Percentiles rank a stretch among this genome's conserved stretches.
phyloP scores from a whole-genome alignment of 208 protist species.

The Trypanosoma brucei region DNA sequence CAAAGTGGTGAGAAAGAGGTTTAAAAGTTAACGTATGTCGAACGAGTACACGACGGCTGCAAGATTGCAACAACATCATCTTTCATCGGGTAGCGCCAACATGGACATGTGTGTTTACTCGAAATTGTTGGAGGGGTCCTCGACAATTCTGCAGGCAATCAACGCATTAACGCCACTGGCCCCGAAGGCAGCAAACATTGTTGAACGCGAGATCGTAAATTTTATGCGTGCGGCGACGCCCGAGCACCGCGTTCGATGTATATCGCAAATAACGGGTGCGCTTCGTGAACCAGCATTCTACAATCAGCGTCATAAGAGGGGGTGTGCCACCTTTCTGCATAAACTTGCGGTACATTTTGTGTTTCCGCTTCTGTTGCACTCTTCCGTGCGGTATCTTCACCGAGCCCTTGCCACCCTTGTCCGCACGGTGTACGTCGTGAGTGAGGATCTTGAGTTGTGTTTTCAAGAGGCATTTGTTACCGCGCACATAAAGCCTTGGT shows the following conservation, averaged over 20 bases:
- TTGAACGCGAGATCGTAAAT: slow-evolving; percentile 36
- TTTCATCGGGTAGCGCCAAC: neutral
- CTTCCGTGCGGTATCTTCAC: slow-evolving; percentile 78
- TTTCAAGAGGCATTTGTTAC: slow-evolving; percentile 29
- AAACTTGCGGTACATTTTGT: slow-evolving; percentile 45
- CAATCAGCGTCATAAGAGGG: slow-evolving; percentile 14
- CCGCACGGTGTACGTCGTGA: slow-evolving; percentile 31
- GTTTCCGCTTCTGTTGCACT: slow-evolving; percentile 72
- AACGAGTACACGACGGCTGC: slow-evolving; percentile 20
- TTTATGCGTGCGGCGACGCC: slow-evolving; percentile 48
- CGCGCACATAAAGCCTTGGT: slow-evolving; percentile 13
- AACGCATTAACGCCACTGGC: neutral
- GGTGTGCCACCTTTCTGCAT: slow-evolving; percentile 24
- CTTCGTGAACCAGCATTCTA: slow-evolving; percentile 37
- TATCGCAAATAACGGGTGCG: slow-evolving; percentile 59
- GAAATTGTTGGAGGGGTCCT: slow-evolving; percentile 3
- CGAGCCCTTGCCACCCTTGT: slow-evolving; percentile 71
- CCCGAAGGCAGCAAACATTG: slow-evolving; percentile 26
- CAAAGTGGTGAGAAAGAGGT: neutral
- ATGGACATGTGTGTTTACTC: slow-evolving; percentile 3
- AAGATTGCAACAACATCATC: slow-evolving; percentile 19
- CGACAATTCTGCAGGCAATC: slow-evolving; percentile 12
- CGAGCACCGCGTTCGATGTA: slow-evolving; percentile 57
- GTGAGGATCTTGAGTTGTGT: slow-evolving; percentile 11
- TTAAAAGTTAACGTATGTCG: neutral